Percentiles rank a stretch among this genome's conserved stretches.
These are phyloP conservation scores for Cyclanthera cordifolia DNA, from an alignment of 306 rosid species.

Conservation along the genomic window DNA sequence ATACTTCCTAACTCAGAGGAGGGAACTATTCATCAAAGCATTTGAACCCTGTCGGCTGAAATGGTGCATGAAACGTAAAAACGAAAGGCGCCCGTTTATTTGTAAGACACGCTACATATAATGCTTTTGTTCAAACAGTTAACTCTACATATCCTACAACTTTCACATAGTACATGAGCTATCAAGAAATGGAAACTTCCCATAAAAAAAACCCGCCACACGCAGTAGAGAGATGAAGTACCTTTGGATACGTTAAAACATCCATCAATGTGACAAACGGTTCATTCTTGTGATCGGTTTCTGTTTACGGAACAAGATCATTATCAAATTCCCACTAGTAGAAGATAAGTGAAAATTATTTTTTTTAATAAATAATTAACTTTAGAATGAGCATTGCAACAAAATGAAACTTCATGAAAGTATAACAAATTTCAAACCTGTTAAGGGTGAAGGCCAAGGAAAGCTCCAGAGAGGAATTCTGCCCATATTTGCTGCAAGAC, in stretches of 20 bases:
- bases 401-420: neutral
- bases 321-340: conserved; percentile 5
- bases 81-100: neutral
- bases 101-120: neutral
- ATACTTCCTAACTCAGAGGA: too few relatives aligned
- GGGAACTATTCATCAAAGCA: too few relatives aligned
- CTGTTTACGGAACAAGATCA: conserved; percentile 22
- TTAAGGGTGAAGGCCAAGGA: conserved; percentile 25
- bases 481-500: conserved; percentile 18
- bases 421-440: conserved; percentile 33
- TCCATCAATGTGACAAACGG: conserved; percentile 39
- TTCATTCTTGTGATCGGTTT: conserved; percentile 20
- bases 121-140: neutral
- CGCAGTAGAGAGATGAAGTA: conserved; percentile 8
- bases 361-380: neutral
- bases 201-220: neutral
- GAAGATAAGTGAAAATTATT: neutral
- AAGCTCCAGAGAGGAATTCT: conserved; percentile 31
- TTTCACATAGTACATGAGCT: neutral
- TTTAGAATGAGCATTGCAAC: neutral
- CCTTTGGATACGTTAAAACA: conserved; percentile 44
- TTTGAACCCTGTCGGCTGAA: neutral
- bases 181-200: neutral
- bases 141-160: neutral
- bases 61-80: neutral